Base-by-base conservation (phyloP, 2,329 filamentous ascomycete species). In the Scedosporium boydii region DNA sequence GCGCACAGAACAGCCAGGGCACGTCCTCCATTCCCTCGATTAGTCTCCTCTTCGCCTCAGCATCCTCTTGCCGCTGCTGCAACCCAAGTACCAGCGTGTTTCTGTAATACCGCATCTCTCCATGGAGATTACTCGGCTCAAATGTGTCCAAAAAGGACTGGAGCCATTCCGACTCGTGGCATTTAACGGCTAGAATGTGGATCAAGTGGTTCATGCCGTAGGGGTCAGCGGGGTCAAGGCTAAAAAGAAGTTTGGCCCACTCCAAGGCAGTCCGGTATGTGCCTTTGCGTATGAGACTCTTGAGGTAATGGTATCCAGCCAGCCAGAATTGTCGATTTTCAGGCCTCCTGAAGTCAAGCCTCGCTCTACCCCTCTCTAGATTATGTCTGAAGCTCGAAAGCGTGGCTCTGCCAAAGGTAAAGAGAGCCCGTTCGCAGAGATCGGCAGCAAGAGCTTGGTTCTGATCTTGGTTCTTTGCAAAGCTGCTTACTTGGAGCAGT, bases 301-400 rank as follows among this genome's bases (percentile, higher is more conserved):
- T 85, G 68, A 98, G 88, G 69, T 97, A 97, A 67, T 93, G 87
- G 79, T 92, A 96, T 7, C 87, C 90, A 1, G 91, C 90, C 42
- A 98, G 84, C 87, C 90, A 96, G 66, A 99, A 87, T 73, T 98
- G 93, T 53, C 95, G 84, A 72, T 98, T 98, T 72, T 96, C 93
- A 0, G 89, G 87, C 44, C 91, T 81, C 21, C 81, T 76, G 71
- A 97, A 98, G 70, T 93, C 86, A 9, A 99, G 77, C 16, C 91
- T 83, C 5, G 91, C 93, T 67, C 87, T 87, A 41, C 95, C 95
- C 70, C 87, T 83, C 62, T 89, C 83, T 5, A 99, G 75, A 65
- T 88, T 87, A 62, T 85, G 84, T 6, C 87, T 82, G 72, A 98
- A 99, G 0, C 89, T 85, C 7, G 91, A 93, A 64, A 95, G 87